phyloP scores from a whole-genome alignment of 2,329 filamentous ascomycete genomes.

The Alternaria dauci region DNA sequence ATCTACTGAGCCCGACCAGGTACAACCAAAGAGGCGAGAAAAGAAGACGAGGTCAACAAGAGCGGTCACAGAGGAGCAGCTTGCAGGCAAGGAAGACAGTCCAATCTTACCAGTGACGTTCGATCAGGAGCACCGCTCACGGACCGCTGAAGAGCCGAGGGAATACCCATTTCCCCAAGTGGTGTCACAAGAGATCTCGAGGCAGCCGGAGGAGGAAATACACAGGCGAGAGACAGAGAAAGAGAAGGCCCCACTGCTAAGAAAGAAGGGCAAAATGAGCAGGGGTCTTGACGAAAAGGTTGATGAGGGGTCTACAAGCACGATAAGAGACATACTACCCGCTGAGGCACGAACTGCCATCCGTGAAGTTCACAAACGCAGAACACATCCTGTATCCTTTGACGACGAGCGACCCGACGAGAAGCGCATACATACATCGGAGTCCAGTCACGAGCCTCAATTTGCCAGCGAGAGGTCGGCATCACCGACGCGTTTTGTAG shows the following conservation, averaged over 20 bases:
- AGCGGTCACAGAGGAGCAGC: constrained; percentile 11
- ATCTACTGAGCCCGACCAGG: constrained; percentile 20
- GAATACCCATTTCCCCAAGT: constrained; percentile 44
- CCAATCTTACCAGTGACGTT: constrained; percentile 25
- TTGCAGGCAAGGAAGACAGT: constrained; percentile 5
- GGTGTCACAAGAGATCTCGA: constrained; percentile 6
- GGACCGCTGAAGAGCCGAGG: constrained; percentile 17
- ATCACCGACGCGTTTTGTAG: background rate
- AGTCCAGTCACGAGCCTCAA: constrained; percentile 17
- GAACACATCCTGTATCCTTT: constrained; percentile 43
- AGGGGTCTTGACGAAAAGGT: constrained; percentile 40
- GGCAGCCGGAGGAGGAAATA: constrained; percentile 3
- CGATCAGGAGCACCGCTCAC: constrained; percentile 24
- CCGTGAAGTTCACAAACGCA: constrained; percentile 43
- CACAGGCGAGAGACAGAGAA: constrained; percentile 25
- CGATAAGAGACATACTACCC: constrained; percentile 10
- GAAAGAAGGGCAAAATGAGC: constrained; percentile 55
- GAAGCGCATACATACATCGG: constrained; percentile 45
- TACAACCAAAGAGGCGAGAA: constrained; percentile 31
- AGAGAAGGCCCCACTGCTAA: constrained; percentile 47
- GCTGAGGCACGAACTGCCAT: constrained; percentile 17
- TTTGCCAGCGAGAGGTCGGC: constrained; percentile 15
- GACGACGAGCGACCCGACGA: constrained; percentile 45
- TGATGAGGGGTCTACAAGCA: constrained; percentile 26
- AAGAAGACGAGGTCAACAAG: constrained; percentile 33